phyloP scores from a whole-genome alignment of 352 stramenopile genomes.

The Hyaloperonospora arabidopsidis region DNA sequence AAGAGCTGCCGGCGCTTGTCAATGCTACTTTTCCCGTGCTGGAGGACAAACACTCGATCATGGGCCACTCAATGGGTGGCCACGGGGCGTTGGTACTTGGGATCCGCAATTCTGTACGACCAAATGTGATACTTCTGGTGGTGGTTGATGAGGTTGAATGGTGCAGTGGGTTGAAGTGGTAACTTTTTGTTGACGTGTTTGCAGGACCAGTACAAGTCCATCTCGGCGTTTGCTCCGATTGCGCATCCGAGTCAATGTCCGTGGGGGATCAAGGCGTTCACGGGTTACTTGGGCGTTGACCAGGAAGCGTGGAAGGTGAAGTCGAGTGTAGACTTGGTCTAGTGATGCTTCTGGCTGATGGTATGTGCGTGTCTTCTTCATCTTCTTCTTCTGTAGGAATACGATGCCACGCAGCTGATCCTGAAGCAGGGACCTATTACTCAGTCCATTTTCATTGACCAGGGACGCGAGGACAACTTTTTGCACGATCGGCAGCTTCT shows the following conservation, averaged over 20 bases:
- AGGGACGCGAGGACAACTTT: slow-evolving; percentile 87
- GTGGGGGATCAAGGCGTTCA: slow-evolving; percentile 98
- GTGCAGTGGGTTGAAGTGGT: slow-evolving; percentile 6
- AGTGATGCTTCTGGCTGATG: not conserved
- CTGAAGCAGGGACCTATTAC: slow-evolving; percentile 50
- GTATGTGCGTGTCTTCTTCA: not conserved
- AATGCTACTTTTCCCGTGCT: slow-evolving; percentile 77
- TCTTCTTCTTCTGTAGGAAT: slow-evolving; percentile 28
- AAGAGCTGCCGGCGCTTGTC: slow-evolving; percentile 91
- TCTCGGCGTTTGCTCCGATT: slow-evolving; percentile 96
- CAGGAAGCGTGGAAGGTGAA: slow-evolving; percentile 71
- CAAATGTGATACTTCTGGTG: not conserved
- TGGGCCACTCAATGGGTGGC: slow-evolving; percentile 96
- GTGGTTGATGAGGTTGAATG: not conserved
- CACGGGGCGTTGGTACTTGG: slow-evolving; percentile 94
- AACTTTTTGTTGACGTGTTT: slow-evolving; percentile 1
- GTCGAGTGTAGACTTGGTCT: not conserved
- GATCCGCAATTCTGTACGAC: slow-evolving; percentile 73
- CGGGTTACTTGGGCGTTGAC: slow-evolving; percentile 91
- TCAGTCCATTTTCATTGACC: slow-evolving; percentile 84
- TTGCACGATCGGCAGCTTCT: slow-evolving; percentile 86
- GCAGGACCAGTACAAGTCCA: slow-evolving; percentile 84
- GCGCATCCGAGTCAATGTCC: slow-evolving; percentile 92
- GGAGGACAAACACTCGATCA: slow-evolving; percentile 86
- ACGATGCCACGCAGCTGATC: slow-evolving; percentile 90